Base-by-base conservation (phyloP, 805 yeast genomes). In the Dipodascopsis uninucleata region DNA sequence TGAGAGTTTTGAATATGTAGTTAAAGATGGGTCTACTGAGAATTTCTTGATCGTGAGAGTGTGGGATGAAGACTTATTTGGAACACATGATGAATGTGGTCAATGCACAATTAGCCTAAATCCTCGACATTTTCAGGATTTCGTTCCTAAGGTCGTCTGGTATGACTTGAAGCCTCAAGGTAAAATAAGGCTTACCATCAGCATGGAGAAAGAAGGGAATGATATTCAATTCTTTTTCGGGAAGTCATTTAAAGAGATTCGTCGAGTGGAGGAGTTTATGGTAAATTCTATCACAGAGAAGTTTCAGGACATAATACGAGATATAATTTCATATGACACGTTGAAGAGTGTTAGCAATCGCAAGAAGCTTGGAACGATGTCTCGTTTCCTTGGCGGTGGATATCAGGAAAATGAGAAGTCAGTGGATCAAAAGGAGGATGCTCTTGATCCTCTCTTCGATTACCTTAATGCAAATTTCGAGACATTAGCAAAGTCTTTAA, bases 191-290 rank as follows among this genome's bases (percentile, higher is more conserved):
- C 64, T 88, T 2, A 79, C 80, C 56, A 70, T 89, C 2, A 79
- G 86, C 0, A 77, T 85, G 54, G 97, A 89, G 59, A 76, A 78
- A 41, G 96, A 89, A 56, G 74, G 80, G 36, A 77, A 76, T 31
- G 95, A 89, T 63, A 87, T 95, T 1, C 65, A 85, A 6, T 90
- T 84, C 58, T 82, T 81, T 36, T 73, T 90, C 64, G 94, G 95
- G 1, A 75, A 82, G 52, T 81, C 90, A 0, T 77, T 81, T 56
- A 68, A 90, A 52, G 73, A 80, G 1, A 67, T 90, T 23, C 66
- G 71, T 25, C 72, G 88, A 48, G 71, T 81, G 1, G 78, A 79
- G 60, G 83, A 83, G 42, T 75, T 85, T 44, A 76, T 83, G 46
- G 73, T 84, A 39, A 77, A 80, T 44, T 61, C 78, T 45, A 76